Base-by-base conservation (phyloP, 495 filamentous ascomycete species). In the Apiosordaria backusii region DNA sequence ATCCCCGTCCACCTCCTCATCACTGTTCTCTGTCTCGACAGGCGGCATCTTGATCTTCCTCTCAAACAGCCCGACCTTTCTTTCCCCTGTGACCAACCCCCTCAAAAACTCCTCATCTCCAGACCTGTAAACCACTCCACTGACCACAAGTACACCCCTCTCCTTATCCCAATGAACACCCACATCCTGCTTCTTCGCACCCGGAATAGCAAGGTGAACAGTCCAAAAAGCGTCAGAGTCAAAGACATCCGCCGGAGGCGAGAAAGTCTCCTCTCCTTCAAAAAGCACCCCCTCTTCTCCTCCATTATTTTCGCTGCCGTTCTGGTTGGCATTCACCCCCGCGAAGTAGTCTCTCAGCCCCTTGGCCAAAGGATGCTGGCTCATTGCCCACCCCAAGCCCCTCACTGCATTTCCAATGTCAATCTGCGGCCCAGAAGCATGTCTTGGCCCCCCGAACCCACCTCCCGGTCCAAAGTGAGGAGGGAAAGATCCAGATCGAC, bases 101-200 rank as follows among this genome's bases (percentile, higher is more conserved):
- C 86, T 85, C 74, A 93, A 75, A 72, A 92, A 84, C 62, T 87
- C 85, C 73, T 93, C 91, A 67, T 88, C 86, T 1, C 89, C 89
- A 10, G 85, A 87, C 2, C 90, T 82, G 70, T 92, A 83, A 24
- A 92, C 81, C 4, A 93, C 86, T 19, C 92, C 92, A 0, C 86
- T 83, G 59, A 96, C 78, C 63, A 80, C 83, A 53, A 96, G 75
- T 54, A 84, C 81, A 21, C 79, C 82, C 72, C 87, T 86, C 6
- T 91, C 86, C 2, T 84, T 80, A 70, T 93, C 88, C 79, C 87
- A 96, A 74, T 87, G 87, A 45, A 96, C 86, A 58, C 83, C 88
- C 18, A 94, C 80, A 72, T 96, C 90, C 67, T 90, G 83, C 72
- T 91, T 92, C 77, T 87, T 87, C 6, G 88, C 90, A 19, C 92